Evolutionary conservation across 805 yeast species (phyloP).

Genomic region (Yarrowia hollandica): DNA sequence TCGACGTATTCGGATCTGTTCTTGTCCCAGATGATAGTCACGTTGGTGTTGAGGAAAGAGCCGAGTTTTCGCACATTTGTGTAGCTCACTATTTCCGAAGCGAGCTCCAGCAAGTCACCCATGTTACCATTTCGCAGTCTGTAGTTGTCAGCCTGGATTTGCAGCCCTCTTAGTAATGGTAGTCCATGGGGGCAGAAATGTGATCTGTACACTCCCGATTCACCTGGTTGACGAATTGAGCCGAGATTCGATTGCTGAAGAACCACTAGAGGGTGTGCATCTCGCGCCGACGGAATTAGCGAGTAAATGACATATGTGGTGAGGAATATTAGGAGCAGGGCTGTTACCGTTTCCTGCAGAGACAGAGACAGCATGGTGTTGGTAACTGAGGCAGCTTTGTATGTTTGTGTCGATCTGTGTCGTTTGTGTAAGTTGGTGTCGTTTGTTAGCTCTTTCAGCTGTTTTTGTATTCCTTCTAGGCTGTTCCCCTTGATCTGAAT

Average conservation of each 20-base stretch:
- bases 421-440: not conserved
- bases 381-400: too few relatives aligned
- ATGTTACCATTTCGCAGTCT: slow-evolving; percentile 71
- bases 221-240: slow-evolving; percentile 61
- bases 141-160: slow-evolving; percentile 44
- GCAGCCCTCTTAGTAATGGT: slow-evolving; percentile 67
- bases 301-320: slow-evolving; percentile 29
- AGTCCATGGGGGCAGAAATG: slow-evolving; percentile 70
- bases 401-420: not conserved
- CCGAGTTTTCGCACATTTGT: not conserved
- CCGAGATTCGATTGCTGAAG: slow-evolving; percentile 63
- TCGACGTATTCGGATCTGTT: slow-evolving; percentile 16
- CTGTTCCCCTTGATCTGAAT: not conserved
- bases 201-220: slow-evolving; percentile 76
- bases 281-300: slow-evolving; percentile 39
- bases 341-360: not conserved
- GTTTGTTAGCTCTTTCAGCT: not conserved
- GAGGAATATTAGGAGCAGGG: not conserved
- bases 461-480: not conserved
- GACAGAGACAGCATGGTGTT: not conserved
- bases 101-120: slow-evolving; percentile 65
- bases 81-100: not conserved
- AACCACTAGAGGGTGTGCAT: slow-evolving; percentile 42
- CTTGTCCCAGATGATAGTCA: slow-evolving; percentile 41
- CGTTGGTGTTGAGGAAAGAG: slow-evolving; percentile 5